Base-by-base conservation (phyloP, 176 grass and related monocot genomes). In the Raddia guianensis region DNA sequence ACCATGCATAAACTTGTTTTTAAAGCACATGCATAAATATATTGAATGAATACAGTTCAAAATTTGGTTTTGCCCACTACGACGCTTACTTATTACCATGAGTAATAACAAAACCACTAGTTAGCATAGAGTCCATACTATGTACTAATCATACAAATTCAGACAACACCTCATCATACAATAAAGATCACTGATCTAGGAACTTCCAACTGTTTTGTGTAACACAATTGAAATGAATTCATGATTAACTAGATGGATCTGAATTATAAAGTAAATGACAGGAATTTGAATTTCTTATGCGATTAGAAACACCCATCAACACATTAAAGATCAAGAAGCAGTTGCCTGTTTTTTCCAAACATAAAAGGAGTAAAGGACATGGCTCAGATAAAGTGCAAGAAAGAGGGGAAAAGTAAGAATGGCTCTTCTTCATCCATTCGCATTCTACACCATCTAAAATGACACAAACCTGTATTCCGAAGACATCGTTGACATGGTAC, bases 381-480 rank as follows among this genome's bases (percentile, higher is more conserved):
- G 3, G 0, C 44, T 12, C 18, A 65, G 5, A 47, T 69, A 27
- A 87, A 66, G 2, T 61, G 21, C 8, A 7, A 19, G 46, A 59
- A 59, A 43, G 32, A 40, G 27, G 27, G 27, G 66, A 75, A 34
- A 32, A 8, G 37, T 40, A 68, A 69, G 12, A 47, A 35, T 45
- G 9, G 0, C 9, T 64, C 33, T 32, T n/a, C 0, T 52, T 9
- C 62, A 19, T 62, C 49, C 7, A 68, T 45, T 45, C 2, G 4
- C 0, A 12, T 45, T 63, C 48, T 56, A 60, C 53, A 73, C 49
- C 68, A 81, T 81, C 54, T 62, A 43, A 48, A 84, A 89, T 9
- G 14, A 74, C 52, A 33, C 83, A 84, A 72, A 99, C 96, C 96
- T 95, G 90, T 71, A 99, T 99, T 48, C 92, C 96, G 37, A 93